Base-by-base conservation (phyloP, 441 rosid genomes). In the Raphanus hybrid region DNA sequence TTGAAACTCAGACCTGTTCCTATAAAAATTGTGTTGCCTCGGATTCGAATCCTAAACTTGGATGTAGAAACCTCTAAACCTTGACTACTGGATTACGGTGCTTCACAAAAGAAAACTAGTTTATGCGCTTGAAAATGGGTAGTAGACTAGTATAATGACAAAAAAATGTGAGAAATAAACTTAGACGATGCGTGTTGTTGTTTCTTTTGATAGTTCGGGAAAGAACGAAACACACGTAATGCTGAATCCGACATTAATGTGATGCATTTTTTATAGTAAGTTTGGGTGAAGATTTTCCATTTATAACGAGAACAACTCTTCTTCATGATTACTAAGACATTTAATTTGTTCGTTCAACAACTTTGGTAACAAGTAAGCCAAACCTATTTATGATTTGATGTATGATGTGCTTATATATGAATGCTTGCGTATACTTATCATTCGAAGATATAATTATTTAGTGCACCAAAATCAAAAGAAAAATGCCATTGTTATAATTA, bases 311-410 rank as follows among this genome's bases (percentile, higher is more conserved):
- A 34, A 34, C 8, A 48, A 67, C 57, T 58, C 63, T 34, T 62
- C 64, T 79, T 74, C 78, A 70, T 57, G 72, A 41, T 69, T 32
- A 54, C 15, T n/a, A 43, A 73, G 16, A 39, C 78, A 78, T 78
- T 78, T 68, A 78, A 78, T 79, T 64, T 43, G 75, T 79, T 79
- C 74, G 82, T 74, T 79, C 79, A 79, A 79, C 82, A 79, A 79
- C 82, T 69, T 74, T 79, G 75, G 78, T 58, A 63, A 74, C 82
- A 62, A 74, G 68, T 79, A 70, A 79, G 32, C 79, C 82, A 74
- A 79, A 69, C 68, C 45, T 64, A 79, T 79, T 75, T 64, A 79
- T 75, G 69, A 39, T 64, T 45, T 79, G 72, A 69, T 74, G 75
- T 69, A 41, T 73, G 74, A 78, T 74, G 67, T 69, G 54, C 1